phyloP scores from a whole-genome alignment of 2,329 filamentous ascomycete genomes.

The Verticillium isaacii region DNA sequence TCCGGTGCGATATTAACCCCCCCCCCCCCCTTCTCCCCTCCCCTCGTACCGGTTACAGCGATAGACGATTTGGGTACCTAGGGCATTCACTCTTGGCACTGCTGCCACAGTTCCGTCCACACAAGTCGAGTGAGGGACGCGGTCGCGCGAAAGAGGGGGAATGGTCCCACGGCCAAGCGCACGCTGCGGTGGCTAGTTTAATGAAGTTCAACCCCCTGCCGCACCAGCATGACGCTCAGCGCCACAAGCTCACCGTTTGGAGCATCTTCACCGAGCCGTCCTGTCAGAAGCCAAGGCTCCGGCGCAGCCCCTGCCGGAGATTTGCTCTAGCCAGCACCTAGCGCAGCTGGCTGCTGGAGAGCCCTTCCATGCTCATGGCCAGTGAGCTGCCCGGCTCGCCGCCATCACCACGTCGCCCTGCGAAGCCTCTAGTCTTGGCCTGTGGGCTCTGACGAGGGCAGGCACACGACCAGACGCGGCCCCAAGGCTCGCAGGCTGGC shows the following conservation, averaged over 20 bases:
- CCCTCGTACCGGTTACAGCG: background rate
- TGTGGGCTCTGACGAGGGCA: background rate
- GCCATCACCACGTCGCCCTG: background rate
- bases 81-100: background rate
- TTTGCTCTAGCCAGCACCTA: constrained; percentile 1
- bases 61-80: background rate
- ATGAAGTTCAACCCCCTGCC: constrained; percentile 1
- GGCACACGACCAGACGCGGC: background rate
- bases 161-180: background rate
- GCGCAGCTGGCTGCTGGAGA: background rate
- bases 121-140: background rate
- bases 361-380: background rate
- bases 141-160: background rate
- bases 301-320: constrained; percentile 2
- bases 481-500: background rate
- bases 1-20: background rate
- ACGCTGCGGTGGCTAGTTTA: constrained; percentile 1
- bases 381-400: background rate
- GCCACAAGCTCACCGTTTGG: constrained; percentile 4
- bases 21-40: background rate
- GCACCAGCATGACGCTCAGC: background rate
- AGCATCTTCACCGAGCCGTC: constrained; percentile 2
- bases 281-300: background rate
- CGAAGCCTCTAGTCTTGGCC: background rate
- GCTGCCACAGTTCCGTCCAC: background rate